phyloP scores from a whole-genome alignment of 1,284 basidiomycete species.

The Ceratobasidium sp. region DNA sequence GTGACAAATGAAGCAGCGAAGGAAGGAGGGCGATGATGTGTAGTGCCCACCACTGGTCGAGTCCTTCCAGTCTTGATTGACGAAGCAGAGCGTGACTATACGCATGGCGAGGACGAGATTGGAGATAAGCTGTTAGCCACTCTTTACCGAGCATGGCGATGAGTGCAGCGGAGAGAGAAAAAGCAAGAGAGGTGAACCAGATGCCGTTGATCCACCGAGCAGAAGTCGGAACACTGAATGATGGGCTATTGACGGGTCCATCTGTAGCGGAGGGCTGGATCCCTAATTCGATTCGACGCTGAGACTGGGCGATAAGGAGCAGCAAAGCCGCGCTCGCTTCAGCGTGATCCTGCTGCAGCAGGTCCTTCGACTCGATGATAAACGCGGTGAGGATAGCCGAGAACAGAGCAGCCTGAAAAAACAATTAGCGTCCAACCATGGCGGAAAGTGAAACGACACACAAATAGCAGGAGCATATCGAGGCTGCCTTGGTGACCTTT shows the following conservation, averaged over 20 bases:
- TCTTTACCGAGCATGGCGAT: conserved; percentile 28
- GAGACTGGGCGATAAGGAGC: background rate
- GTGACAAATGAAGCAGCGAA: conserved; percentile 8
- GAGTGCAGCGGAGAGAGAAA: background rate
- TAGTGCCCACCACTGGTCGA: conserved; percentile 7
- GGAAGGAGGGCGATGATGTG: conserved; percentile 10
- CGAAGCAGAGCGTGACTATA: background rate
- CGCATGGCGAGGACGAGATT: background rate
- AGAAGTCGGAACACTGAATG: background rate
- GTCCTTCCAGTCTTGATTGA: background rate
- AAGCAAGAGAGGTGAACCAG: conserved; percentile 25
- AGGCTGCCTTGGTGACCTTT: background rate
- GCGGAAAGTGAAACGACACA: background rate
- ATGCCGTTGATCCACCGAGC: conserved; percentile 14
- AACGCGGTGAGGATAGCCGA: conserved; percentile 23
- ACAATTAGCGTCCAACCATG: background rate
- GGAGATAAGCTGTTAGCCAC: conserved; percentile 19
- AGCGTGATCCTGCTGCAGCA: conserved; percentile 5
- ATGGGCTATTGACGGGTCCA: background rate
- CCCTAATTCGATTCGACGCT: background rate
- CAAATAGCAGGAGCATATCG: conserved; percentile 1
- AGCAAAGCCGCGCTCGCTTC: background rate
- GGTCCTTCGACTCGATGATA: background rate
- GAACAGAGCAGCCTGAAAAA: conserved; percentile 18
- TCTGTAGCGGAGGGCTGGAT: background rate